Evolutionary conservation across 2,329 filamentous ascomycete species (phyloP).

Genomic region (Didymella segeticola): DNA sequence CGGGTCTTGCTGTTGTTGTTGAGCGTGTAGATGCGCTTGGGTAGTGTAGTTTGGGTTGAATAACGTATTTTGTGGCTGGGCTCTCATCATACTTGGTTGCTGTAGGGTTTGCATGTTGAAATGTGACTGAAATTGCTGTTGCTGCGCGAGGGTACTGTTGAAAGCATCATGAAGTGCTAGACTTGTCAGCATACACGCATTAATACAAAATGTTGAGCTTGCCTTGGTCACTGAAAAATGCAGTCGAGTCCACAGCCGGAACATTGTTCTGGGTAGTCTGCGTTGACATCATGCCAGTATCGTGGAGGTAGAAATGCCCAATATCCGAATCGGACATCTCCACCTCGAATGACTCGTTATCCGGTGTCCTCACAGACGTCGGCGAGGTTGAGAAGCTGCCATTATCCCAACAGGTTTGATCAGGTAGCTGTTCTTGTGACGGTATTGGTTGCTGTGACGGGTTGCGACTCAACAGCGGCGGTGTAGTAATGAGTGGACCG

Average conservation of each 20-base stretch:
- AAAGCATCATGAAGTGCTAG: slow-evolving; percentile 37
- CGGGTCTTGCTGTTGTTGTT: slow-evolving; percentile 37
- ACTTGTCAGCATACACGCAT: slow-evolving; percentile 20
- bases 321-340: slow-evolving; percentile 44
- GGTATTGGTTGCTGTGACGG: slow-evolving; percentile 40
- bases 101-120: slow-evolving; percentile 26
- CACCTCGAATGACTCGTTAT: slow-evolving; percentile 42
- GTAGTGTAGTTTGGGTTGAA: slow-evolving; percentile 33
- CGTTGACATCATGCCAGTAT: slow-evolving; percentile 32
- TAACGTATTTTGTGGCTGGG: slow-evolving; percentile 27
- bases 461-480: slow-evolving; percentile 41
- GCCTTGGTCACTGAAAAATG: slow-evolving; percentile 36
- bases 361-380: slow-evolving; percentile 45
- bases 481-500: slow-evolving; percentile 41
- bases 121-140: slow-evolving; percentile 31
- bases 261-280: slow-evolving; percentile 33
- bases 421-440: slow-evolving; percentile 35
- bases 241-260: slow-evolving; percentile 29
- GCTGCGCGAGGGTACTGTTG: slow-evolving; percentile 32
- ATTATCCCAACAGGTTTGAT: slow-evolving; percentile 43
- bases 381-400: slow-evolving; percentile 45
- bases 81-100: slow-evolving; percentile 22
- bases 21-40: slow-evolving; percentile 3
- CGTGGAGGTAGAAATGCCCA: slow-evolving; percentile 38
- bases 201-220: slow-evolving; percentile 9